Base-by-base conservation (phyloP, 257 asterid genomes). In the Solanum etuberosum region DNA sequence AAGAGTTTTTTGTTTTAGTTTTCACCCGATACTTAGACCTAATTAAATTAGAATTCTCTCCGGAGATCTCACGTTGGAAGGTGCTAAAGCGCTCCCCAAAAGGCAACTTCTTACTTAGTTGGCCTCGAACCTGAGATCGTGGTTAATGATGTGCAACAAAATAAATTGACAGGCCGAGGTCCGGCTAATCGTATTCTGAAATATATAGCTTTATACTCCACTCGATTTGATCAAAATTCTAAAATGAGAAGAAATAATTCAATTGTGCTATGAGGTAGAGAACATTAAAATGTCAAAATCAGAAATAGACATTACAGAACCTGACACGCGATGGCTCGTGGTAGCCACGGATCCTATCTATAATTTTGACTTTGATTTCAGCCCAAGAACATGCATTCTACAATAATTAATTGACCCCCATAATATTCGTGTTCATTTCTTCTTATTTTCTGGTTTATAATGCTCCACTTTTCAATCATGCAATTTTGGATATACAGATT, bases 381-480 rank as follows among this genome's bases (percentile, higher is more conserved):
- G 89, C 92, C 92, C 88, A 92, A 88, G 85, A 92, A 89, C 61
- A 82, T 89, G 93, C 59, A 76, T 89, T 90, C 90, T 54, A 32
- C 43, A 20, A 72, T 42, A 20, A 72, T 71, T 77, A 34, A 38
- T 48, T 81, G 71, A 46, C 88, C 85, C 65, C 65, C 68, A 43
- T 29, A 43, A 38, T n/a, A 78, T 78, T 78, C 84, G 5, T 77
- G 10, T 27, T 80, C 9, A 29, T 80, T 80, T 46, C 67, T 43
- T 77, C 83, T 74, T 16, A 51, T 67, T 68, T 70, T 70, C 84
- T 80, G 84, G 85, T 80, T 80, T 51, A 46, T 80, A 80, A 80
- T 80, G 85, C 63, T 43, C 18, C 42, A 43, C 67, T 80, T 80
- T 29, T 46, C 67, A 9, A 46, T 78, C 54, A 80, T 29, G 85